Evolutionary conservation across 306 rosid species (phyloP), one percentile per base, ranked within the genome.

Genomic region (Crataegus laevigata): DNA sequence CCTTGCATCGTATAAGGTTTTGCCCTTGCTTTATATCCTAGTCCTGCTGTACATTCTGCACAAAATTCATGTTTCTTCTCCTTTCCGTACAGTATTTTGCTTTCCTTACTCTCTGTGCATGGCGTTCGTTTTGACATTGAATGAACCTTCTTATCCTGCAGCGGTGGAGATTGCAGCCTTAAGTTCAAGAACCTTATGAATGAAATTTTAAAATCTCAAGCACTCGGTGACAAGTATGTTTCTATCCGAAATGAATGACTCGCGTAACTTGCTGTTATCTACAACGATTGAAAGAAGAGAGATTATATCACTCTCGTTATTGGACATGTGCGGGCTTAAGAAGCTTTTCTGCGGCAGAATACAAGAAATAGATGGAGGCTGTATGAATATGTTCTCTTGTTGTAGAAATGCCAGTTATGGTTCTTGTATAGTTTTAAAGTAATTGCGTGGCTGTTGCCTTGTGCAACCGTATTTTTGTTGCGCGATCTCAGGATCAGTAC

Each of bases 121-220:
- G 54, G 21, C 15, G 70, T 38, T 55, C 12, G 5, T 11, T 42
- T 28, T 29, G 68, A 34, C 52, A 4, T n/a, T 8, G 21, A 47
- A 70, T 21, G 62, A 72, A 36, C 51, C 68, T 5, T 69, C 55
- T 42, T 25, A 40, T 83, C 78, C 34, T 83, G 91, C 89, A 92
- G 99, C 51, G 98, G 98, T 42, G 99, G 99, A 83, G 99, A 96
- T 82, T 92, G 97, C 89, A 88, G 92, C 82, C 88, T 82, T 52
- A 96, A 89, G 85, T 96, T 96, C 87, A 96, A 92, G 93, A 90
- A 80, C 79, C 99, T 96, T 29, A 89, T 88, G 92, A 88, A 78
- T 77, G 99, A 96, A 85, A 92, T 96, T 84, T 78, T 89, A 11
- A 92, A 89, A 78, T 86, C 96, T 29, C 93, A 87, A 54, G 68